A percentile compares a stretch with the other conserved stretches of the same genome.
Evolutionary conservation across 306 rosid species (phyloP).

Genomic region (Chamaecrista fasciculata): DNA sequence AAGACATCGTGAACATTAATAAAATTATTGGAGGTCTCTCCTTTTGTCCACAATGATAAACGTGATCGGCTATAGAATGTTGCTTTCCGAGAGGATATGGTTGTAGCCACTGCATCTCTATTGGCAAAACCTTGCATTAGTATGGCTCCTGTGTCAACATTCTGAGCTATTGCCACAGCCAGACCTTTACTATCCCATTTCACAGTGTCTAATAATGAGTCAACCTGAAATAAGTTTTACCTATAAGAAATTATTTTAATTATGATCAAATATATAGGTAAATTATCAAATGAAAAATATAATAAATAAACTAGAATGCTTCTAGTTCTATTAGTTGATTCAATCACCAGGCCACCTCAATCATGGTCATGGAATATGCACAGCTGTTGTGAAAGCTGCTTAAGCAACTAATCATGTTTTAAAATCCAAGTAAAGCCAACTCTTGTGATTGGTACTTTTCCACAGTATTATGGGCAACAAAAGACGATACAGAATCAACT

Average conservation of each 20-base stretch:
- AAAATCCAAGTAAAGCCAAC: background rate
- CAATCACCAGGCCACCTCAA: constrained; percentile 6
- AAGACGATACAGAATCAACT: background rate
- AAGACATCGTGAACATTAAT: constrained; percentile 74
- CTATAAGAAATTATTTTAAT: background rate
- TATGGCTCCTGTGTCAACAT: constrained; percentile 89
- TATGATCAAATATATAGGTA: background rate
- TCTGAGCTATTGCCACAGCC: constrained; percentile 85
- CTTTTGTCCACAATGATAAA: constrained; percentile 83
- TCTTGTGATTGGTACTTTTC: background rate
- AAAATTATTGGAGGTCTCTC: constrained; percentile 91
- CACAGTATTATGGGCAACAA: constrained; percentile 10
- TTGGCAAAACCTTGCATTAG: constrained; percentile 95
- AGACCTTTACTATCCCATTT: constrained; percentile 93
- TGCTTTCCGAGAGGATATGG: constrained; percentile 66
- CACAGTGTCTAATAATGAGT: constrained; percentile 52
- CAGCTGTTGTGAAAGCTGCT: constrained; percentile 1
- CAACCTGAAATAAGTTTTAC: constrained; percentile 55
- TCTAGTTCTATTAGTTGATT: constrained; percentile 18
- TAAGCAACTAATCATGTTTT: background rate
- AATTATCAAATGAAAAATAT: background rate
- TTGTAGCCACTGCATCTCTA: constrained; percentile 60
- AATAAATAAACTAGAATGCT: background rate
- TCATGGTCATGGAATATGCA: constrained; percentile 8
- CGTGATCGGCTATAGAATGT: constrained; percentile 89